A percentile compares a stretch with the other conserved stretches of the same genome.
Evolutionary conservation across 805 yeast species (phyloP).

Genomic region (Wickerhamomyces chaumierensis): DNA sequence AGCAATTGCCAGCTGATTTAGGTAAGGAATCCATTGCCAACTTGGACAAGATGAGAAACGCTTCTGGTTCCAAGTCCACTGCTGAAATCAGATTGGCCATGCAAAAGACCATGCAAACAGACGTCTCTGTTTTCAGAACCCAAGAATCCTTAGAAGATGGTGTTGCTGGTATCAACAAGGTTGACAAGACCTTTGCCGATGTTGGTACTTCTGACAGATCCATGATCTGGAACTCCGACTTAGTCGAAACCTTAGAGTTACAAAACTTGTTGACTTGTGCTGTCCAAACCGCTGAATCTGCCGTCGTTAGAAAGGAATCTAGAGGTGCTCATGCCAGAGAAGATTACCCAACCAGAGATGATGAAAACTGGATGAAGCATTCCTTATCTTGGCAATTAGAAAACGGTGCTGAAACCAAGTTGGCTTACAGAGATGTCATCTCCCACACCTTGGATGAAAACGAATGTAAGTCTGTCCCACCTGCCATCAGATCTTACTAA

Average conservation of each 20-base stretch:
- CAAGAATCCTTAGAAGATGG: slow-evolving; percentile 89
- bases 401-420: slow-evolving; percentile 57
- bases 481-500: slow-evolving; percentile 90
- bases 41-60: slow-evolving; percentile 80
- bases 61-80: slow-evolving; percentile 72
- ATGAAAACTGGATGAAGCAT: slow-evolving; percentile 96
- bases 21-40: slow-evolving; percentile 87
- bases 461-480: slow-evolving; percentile 95
- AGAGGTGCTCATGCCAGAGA: slow-evolving; percentile 99
- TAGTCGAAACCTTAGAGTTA: slow-evolving; percentile 91
- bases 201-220: slow-evolving; percentile 90
- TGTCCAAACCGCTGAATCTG: slow-evolving; percentile 86
- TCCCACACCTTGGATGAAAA: slow-evolving; percentile 75
- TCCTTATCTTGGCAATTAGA: slow-evolving; percentile 81
- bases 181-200: slow-evolving; percentile 64
- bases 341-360: slow-evolving; percentile 94
- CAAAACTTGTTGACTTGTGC: slow-evolving; percentile 97
- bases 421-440: slow-evolving; percentile 82
- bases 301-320: slow-evolving; percentile 91
- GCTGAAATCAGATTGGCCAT: slow-evolving; percentile 82
- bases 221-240: slow-evolving; percentile 97
- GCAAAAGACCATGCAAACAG: slow-evolving; percentile 95
- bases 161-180: slow-evolving; percentile 63
- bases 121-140: slow-evolving; percentile 93
- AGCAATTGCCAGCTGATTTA: slow-evolving; percentile 71